phyloP scores from a whole-genome alignment of 2,329 filamentous ascomycete genomes.

The Spiromastix sp. region DNA sequence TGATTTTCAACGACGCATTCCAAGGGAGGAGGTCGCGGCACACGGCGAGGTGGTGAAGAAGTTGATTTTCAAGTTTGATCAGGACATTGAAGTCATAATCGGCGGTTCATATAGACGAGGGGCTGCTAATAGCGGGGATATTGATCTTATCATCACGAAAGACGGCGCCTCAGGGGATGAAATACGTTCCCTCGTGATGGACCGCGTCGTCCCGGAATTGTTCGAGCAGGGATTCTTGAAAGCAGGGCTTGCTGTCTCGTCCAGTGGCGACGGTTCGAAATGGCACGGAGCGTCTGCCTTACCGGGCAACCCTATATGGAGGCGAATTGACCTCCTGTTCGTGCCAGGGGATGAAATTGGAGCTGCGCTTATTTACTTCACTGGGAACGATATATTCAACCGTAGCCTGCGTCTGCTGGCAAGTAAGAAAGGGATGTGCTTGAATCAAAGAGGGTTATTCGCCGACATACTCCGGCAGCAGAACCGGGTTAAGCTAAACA shows the following conservation, averaged over 20 bases:
- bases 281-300: slow-evolving; percentile 82
- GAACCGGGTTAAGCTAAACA: slow-evolving; percentile 49
- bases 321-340: slow-evolving; percentile 73
- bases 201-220: slow-evolving; percentile 53
- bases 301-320: slow-evolving; percentile 53
- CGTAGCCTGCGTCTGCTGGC: slow-evolving; percentile 72
- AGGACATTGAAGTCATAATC: slow-evolving; percentile 57
- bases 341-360: slow-evolving; percentile 73
- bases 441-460: slow-evolving; percentile 78
- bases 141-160: slow-evolving; percentile 76
- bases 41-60: slow-evolving; percentile 56
- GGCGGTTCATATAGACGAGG: slow-evolving; percentile 81
- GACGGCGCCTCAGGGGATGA: slow-evolving; percentile 46
- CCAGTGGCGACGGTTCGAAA: slow-evolving; percentile 55
- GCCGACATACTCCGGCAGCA: slow-evolving; percentile 54
- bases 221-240: slow-evolving; percentile 56
- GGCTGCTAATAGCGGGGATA: slow-evolving; percentile 62
- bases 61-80: slow-evolving; percentile 51
- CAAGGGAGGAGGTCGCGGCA: slow-evolving; percentile 60
- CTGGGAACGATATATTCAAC: slow-evolving; percentile 92
- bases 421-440: slow-evolving; percentile 66
- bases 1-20: slow-evolving; percentile 70
- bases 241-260: slow-evolving; percentile 52
- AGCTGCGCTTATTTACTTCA: slow-evolving; percentile 87
- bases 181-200: slow-evolving; percentile 52